Evolutionary conservation across 2,329 filamentous ascomycete genomes (phyloP).

Genomic region (Acrocalymma vagum): DNA sequence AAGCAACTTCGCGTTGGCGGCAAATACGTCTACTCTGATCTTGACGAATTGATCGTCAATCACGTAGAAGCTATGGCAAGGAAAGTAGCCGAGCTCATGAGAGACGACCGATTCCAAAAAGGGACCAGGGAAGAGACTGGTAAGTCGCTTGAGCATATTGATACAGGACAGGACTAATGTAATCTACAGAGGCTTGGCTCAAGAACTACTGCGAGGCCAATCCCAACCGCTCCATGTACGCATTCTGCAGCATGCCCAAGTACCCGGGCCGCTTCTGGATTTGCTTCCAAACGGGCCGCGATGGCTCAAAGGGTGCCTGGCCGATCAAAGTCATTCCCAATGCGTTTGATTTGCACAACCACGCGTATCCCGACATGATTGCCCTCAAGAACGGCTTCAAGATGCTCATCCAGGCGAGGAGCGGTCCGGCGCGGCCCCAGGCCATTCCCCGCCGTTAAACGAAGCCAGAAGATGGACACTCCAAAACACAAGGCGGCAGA

Average conservation of each 20-base stretch:
- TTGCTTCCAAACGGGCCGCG: constrained; percentile 91
- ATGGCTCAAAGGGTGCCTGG: constrained; percentile 78
- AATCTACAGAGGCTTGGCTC: constrained; percentile 82
- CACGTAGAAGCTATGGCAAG: constrained; percentile 98
- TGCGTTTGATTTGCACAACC: constrained; percentile 89
- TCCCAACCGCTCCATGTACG: constrained; percentile 90
- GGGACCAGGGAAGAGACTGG: constrained; percentile 82
- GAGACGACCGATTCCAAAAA: constrained; percentile 91
- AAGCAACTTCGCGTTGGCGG: constrained; percentile 85
- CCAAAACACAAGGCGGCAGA: no score
- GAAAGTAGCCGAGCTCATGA: constrained; percentile 96
- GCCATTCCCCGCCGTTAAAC: constrained; percentile 15
- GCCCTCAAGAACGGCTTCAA: constrained; percentile 98
- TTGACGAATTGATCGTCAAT: constrained; percentile 96
- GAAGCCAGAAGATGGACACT: no score
- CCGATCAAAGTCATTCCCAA: constrained; percentile 89
- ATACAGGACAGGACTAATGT: constrained; percentile 16
- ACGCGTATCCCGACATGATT: constrained; percentile 92
- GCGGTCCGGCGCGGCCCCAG: constrained; percentile 14
- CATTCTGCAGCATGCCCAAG: constrained; percentile 92
- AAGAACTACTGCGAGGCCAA: constrained; percentile 96
- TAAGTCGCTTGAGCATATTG: constrained; percentile 59
- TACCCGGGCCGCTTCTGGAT: constrained; percentile 95
- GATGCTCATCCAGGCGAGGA: constrained; percentile 69
- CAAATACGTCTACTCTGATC: constrained; percentile 91